These are phyloP conservation scores for Apiospora saccharicola DNA, from an alignment of 2,329 filamentous ascomycete species.

Conservation along the genomic window DNA sequence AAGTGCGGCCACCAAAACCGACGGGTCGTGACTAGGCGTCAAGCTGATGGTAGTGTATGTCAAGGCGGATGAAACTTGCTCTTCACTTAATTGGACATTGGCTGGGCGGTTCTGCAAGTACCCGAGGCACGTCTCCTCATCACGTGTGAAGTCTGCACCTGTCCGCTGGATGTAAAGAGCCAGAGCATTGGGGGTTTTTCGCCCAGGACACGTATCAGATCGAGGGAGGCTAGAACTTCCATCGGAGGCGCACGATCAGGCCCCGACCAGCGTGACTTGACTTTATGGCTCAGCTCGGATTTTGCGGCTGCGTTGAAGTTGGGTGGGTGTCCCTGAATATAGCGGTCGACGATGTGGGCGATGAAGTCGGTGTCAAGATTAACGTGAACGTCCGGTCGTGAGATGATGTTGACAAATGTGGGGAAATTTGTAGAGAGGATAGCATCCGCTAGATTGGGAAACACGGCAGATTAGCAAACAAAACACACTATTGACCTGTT, in stretches of 20 bases:
- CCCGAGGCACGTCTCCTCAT: conserved; percentile 69
- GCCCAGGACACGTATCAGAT: conserved; percentile 71
- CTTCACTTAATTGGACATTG: conserved; percentile 73
- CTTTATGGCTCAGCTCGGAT: conserved; percentile 72
- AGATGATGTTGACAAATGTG: conserved; percentile 79
- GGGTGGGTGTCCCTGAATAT: conserved; percentile 85
- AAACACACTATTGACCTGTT: not conserved
- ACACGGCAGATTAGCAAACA: conserved; percentile 23
- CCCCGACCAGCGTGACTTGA: conserved; percentile 72
- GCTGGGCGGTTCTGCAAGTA: conserved; percentile 61
- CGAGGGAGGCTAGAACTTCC: conserved; percentile 74
- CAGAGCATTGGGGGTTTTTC: conserved; percentile 64
- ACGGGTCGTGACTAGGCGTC: conserved; percentile 60
- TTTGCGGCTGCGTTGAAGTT: conserved; percentile 82
- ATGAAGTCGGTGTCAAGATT: conserved; percentile 71
- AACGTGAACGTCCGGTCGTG: conserved; percentile 69
- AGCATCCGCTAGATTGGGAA: conserved; percentile 73
- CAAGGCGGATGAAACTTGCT: conserved; percentile 82
- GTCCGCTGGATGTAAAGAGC: conserved; percentile 75
- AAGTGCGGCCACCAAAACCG: conserved; percentile 67
- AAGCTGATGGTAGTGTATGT: conserved; percentile 70
- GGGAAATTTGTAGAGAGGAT: conserved; percentile 83
- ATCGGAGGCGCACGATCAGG: conserved; percentile 71
- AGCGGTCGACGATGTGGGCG: conserved; percentile 82
- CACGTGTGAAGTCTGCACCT: conserved; percentile 78